A percentile compares a stretch with the other conserved stretches of the same genome.
phyloP scores from a whole-genome alignment of 352 stramenopile genomes.

The Plasmopara halstedii region DNA sequence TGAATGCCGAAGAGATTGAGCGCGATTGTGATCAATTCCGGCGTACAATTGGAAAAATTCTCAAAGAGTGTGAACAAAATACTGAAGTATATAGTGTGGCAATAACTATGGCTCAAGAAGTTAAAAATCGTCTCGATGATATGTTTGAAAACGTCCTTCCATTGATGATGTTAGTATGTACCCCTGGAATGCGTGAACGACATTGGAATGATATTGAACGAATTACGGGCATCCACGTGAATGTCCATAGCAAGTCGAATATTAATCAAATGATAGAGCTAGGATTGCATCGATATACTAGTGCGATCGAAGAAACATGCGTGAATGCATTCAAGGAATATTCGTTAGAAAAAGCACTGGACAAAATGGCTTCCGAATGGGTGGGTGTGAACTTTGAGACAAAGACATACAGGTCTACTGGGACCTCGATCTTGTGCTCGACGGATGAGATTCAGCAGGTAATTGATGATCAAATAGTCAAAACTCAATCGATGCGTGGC shows the following conservation, averaged over 20 bases:
- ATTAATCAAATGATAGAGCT: conserved; percentile 89
- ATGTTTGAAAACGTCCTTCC: conserved; percentile 87
- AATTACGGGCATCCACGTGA: conserved; percentile 82
- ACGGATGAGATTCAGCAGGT: conserved; percentile 91
- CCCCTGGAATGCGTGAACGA: conserved; percentile 84
- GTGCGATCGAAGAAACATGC: conserved; percentile 89
- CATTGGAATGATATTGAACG: conserved; percentile 91
- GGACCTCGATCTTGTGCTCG: conserved; percentile 86
- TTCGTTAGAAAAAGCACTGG: conserved; percentile 87
- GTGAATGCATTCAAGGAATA: conserved; percentile 93
- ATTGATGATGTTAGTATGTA: conserved; percentile 89
- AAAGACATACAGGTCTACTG: conserved; percentile 90
- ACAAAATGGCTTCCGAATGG: conserved; percentile 94
- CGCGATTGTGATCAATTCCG: conserved; percentile 84
- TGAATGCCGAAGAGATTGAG: conserved; percentile 84
- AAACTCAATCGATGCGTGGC: conserved; percentile 92
- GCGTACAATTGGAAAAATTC: conserved; percentile 82
- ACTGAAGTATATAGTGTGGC: conserved; percentile 74
- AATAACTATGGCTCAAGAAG: conserved; percentile 71
- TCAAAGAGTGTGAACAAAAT: conserved; percentile 88
- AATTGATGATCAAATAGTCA: conserved; percentile 94
- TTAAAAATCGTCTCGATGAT: conserved; percentile 77
- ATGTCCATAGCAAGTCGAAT: conserved; percentile 86
- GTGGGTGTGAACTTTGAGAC: conserved; percentile 87
- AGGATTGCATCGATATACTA: conserved; percentile 75